A percentile compares a stretch with the other conserved stretches of the same genome.
These are phyloP conservation scores for Epichloe bromicola DNA, from an alignment of 2,329 filamentous ascomycete species.

Conservation along the genomic window DNA sequence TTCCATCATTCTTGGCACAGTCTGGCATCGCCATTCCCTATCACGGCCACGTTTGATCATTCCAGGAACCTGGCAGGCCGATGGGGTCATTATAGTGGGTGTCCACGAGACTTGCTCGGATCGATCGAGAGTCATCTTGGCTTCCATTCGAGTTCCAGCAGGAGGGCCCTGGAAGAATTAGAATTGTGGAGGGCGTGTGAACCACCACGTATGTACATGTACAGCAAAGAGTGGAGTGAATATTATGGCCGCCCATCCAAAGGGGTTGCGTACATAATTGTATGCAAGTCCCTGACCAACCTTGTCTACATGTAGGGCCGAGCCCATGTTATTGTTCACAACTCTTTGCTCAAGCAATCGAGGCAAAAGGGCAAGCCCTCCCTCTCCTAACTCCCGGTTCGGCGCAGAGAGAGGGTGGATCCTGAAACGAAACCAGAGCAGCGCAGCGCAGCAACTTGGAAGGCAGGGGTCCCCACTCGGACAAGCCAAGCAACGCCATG, in stretches of 20 bases:
- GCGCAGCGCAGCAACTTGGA: background rate
- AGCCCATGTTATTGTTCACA: background rate
- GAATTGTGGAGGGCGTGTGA: background rate
- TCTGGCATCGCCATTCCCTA: too few relatives aligned
- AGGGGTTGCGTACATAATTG: too few relatives aligned
- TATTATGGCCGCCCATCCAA: background rate
- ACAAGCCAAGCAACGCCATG: too few relatives aligned
- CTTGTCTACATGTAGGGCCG: too few relatives aligned
- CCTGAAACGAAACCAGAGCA: constrained; percentile 1
- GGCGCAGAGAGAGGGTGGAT: background rate
- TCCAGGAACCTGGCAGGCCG: too few relatives aligned
- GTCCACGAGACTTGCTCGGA: background rate
- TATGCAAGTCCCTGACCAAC: too few relatives aligned
- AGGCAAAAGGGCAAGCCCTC: background rate
- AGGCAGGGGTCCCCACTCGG: background rate
- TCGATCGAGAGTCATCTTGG: background rate
- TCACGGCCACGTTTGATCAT: too few relatives aligned
- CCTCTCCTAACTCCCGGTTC: background rate
- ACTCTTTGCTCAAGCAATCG: background rate
- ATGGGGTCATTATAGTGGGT: too few relatives aligned
- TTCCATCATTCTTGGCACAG: too few relatives aligned
- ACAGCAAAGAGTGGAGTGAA: background rate
- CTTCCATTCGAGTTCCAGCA: too few relatives aligned
- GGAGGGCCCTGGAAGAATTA: background rate
- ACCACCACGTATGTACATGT: too few relatives aligned